Evolutionary conservation across 768 basidiomycete species (phyloP).

Genomic region (Neoboletus subvelutipes): DNA sequence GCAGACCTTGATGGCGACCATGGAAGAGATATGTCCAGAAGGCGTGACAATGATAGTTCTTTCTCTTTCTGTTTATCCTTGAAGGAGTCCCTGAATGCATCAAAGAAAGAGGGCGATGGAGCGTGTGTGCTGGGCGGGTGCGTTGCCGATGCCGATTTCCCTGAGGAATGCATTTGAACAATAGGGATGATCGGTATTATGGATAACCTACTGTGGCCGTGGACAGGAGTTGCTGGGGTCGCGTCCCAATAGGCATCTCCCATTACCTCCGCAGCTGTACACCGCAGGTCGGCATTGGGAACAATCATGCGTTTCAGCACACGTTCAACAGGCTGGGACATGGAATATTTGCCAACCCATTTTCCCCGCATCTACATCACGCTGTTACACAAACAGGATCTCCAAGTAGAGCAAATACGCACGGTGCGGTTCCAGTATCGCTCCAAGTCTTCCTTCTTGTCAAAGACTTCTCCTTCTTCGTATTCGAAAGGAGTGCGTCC

Average conservation of each 20-base stretch:
- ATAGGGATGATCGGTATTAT: conserved; percentile 14
- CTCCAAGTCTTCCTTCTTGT: conserved; percentile 77
- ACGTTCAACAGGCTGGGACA: conserved; percentile 63
- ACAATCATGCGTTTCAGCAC: conserved; percentile 75
- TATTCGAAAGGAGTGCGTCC: conserved; percentile 93
- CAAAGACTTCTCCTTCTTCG: conserved; percentile 74
- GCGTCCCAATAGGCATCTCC: conserved; percentile 65
- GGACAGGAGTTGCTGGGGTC: conserved; percentile 26
- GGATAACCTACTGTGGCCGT: conserved; percentile 42
- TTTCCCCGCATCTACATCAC: conserved; percentile 61
- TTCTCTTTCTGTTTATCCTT: conserved; percentile 31
- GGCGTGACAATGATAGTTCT: conserved; percentile 28
- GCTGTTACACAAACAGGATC: background rate
- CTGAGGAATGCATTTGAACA: conserved; percentile 21
- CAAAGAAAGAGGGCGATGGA: conserved; percentile 19
- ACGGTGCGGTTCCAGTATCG: conserved; percentile 86
- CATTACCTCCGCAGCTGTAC: conserved; percentile 65
- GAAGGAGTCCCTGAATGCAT: conserved; percentile 19
- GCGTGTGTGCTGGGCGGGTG: conserved; percentile 14
- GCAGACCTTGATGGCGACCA: conserved; percentile 29
- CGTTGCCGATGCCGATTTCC: conserved; percentile 33
- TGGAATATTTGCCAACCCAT: conserved; percentile 72
- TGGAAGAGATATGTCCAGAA: conserved; percentile 36
- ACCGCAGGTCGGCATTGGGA: conserved; percentile 80
- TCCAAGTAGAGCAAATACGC: conserved; percentile 21